Conservation (phyloP, 2,329 filamentous ascomycete species). For the Chrysoporthe austroafricana region DNA sequence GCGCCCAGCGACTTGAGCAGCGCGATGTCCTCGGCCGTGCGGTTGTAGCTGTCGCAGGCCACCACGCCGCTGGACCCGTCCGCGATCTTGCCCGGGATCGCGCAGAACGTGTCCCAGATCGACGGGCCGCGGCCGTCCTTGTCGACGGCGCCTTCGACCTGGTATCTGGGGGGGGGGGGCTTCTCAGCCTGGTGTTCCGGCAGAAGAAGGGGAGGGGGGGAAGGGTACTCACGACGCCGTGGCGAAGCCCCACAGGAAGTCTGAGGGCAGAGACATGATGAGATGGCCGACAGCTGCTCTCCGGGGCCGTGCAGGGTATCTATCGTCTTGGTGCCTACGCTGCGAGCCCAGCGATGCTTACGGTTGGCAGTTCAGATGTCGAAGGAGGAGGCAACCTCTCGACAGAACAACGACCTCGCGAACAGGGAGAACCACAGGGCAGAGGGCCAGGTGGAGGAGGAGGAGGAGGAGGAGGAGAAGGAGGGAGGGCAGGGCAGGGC, state of each 20-base stretch:
- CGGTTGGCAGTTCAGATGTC: no score
- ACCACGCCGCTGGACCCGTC: slow-evolving; percentile 74
- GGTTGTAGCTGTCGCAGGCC: slow-evolving; percentile 87
- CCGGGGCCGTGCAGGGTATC: background rate
- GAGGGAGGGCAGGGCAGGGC: background rate
- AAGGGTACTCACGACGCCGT: slow-evolving; percentile 66
- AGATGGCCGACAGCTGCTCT: background rate
- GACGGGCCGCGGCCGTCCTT: slow-evolving; percentile 80
- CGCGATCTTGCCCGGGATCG: slow-evolving; percentile 79
- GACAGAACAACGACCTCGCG: background rate
- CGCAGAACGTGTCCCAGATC: slow-evolving; percentile 91
- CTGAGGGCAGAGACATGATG: slow-evolving; percentile 64
- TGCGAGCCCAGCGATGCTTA: background rate
- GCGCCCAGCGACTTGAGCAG: slow-evolving; percentile 76
- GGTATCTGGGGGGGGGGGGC: slow-evolving; percentile 65
- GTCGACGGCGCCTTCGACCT: slow-evolving; percentile 78
- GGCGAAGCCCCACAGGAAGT: slow-evolving; percentile 81
- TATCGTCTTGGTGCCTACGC: background rate
- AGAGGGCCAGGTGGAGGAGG: background rate
- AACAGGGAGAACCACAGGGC: background rate
- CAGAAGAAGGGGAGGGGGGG: background rate
- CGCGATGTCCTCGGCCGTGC: slow-evolving; percentile 74
- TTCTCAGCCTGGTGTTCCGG: background rate
- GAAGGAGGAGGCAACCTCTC: background rate
- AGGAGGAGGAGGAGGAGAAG: no score